Percentiles rank a stretch among this genome's conserved stretches.
phyloP scores from a whole-genome alignment of 2,329 filamentous ascomycete genomes.

The Nigrograna mackinnonii region DNA sequence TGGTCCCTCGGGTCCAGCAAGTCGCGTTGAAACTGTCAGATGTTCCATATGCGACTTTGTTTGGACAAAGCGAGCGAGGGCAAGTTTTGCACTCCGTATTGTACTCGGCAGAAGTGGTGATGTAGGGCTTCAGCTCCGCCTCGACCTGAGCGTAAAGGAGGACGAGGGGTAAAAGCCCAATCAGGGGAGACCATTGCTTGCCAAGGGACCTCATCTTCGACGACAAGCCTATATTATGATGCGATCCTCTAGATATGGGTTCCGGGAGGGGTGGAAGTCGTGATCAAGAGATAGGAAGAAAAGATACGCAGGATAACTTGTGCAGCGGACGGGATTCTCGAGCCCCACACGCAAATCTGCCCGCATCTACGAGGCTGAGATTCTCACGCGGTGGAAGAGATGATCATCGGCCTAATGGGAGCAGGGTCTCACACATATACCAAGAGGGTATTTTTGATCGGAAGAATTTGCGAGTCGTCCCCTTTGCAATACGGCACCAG shows the following conservation, averaged over 20 bases:
- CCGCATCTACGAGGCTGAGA: constrained; percentile 3
- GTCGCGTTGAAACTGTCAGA: constrained; percentile 24
- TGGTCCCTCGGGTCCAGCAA: constrained; percentile 33
- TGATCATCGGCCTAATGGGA: constrained; percentile 11
- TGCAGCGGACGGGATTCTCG: not conserved
- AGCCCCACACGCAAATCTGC: constrained; percentile 1
- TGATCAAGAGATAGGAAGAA: constrained; percentile 8
- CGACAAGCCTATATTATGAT: not conserved
- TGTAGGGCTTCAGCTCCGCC: constrained; percentile 15
- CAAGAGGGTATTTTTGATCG: too few relatives aligned
- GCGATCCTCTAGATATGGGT: not conserved
- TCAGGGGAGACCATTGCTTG: not conserved
- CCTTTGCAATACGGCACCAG: too few relatives aligned
- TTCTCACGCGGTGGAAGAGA: not conserved
- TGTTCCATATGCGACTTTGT: constrained; percentile 19
- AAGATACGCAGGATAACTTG: not conserved
- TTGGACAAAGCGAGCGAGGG: constrained; percentile 30
- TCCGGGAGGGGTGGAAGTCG: not conserved
- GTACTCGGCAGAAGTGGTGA: constrained; percentile 22
- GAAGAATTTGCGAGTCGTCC: too few relatives aligned
- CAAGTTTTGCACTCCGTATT: constrained; percentile 36
- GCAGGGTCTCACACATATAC: constrained; percentile 2
- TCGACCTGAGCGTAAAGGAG: not conserved
- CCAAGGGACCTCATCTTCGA: not conserved
- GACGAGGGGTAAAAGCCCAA: constrained; percentile 4